Percentiles rank a stretch among this genome's conserved stretches.
These are phyloP conservation scores for Leptographium wingfieldii DNA, from an alignment of 2,329 filamentous ascomycete species.

Conservation along the genomic window DNA sequence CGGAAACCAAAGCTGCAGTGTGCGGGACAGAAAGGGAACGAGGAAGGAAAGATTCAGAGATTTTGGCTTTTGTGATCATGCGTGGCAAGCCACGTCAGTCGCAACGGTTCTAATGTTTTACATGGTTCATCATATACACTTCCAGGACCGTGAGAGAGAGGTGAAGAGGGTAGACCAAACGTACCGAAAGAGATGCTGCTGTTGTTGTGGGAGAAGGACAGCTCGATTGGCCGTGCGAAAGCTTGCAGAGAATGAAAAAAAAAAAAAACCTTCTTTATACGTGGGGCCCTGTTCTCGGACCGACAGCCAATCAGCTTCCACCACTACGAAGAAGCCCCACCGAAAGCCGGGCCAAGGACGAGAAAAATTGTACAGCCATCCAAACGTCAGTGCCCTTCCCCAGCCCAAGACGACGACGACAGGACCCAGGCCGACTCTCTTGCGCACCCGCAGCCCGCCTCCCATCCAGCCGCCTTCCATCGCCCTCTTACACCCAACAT, in stretches of 20 bases:
- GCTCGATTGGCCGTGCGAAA: background rate
- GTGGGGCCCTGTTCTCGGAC: background rate
- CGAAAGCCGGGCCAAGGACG: too few relatives aligned
- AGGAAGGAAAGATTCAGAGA: conserved; percentile 18
- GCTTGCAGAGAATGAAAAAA: background rate
- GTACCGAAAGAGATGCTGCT: background rate
- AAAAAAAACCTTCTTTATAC: background rate
- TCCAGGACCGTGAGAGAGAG: background rate
- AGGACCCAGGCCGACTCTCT: background rate
- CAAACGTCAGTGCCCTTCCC: background rate
- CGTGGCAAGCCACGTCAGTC: conserved; percentile 38
- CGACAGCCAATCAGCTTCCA: background rate
- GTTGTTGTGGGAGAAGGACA: background rate
- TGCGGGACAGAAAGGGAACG: background rate
- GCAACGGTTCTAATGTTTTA: conserved; percentile 46
- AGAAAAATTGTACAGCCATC: too few relatives aligned
- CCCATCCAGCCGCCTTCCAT: background rate
- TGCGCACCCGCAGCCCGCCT: background rate
- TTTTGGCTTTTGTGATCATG: conserved; percentile 40
- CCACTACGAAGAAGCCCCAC: background rate
- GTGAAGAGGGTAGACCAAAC: background rate
- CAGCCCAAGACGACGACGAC: background rate
- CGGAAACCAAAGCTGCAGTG: background rate
- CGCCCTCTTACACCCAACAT: conserved; percentile 1
- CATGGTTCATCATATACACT: conserved; percentile 33